These are phyloP conservation scores for Brachypodium distachyon DNA, from an alignment of 202 grass and related monocot genomes.

Conservation along the genomic window DNA sequence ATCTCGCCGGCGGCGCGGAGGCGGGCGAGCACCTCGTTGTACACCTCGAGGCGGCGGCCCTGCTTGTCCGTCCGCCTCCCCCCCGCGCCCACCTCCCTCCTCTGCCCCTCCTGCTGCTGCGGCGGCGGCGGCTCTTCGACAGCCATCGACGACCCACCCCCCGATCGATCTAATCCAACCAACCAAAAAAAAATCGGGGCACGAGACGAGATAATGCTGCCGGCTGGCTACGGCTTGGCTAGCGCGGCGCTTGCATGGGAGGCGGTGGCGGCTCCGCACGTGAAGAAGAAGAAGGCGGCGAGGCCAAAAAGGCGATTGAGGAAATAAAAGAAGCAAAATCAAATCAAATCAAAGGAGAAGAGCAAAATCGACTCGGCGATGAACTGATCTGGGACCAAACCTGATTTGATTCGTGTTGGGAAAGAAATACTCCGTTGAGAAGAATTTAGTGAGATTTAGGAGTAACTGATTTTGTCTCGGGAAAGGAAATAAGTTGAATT, in stretches of 20 bases:
- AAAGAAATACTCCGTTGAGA: too few species aligned
- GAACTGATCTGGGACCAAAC: not conserved
- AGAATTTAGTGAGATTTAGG: too few species aligned
- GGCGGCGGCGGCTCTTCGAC: constrained; percentile 19
- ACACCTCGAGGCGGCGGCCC: constrained; percentile 67
- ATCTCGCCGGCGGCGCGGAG: constrained; percentile 33
- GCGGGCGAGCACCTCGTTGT: constrained; percentile 67
- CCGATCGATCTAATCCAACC: not conserved
- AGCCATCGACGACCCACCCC: constrained; percentile 24
- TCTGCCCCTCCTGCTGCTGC: not conserved
- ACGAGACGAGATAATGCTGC: not conserved
- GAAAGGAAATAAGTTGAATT: too few species aligned
- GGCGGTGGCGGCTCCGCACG: constrained; percentile 30
- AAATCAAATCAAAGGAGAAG: not conserved
- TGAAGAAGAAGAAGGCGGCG: constrained; percentile 52
- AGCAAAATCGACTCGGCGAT: too few species aligned
- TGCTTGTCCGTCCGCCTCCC: constrained; percentile 15
- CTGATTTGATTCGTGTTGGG: not conserved
- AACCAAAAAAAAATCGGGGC: not conserved
- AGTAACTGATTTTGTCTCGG: too few species aligned
- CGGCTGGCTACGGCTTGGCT: not conserved
- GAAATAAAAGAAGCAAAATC: not conserved
- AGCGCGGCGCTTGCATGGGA: constrained; percentile 24
- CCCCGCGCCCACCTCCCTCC: constrained; percentile 16
- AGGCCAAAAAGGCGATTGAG: constrained; percentile 22